Conservation (phyloP, 352 stramenopile genomes). For the Phytophthora europaea region DNA sequence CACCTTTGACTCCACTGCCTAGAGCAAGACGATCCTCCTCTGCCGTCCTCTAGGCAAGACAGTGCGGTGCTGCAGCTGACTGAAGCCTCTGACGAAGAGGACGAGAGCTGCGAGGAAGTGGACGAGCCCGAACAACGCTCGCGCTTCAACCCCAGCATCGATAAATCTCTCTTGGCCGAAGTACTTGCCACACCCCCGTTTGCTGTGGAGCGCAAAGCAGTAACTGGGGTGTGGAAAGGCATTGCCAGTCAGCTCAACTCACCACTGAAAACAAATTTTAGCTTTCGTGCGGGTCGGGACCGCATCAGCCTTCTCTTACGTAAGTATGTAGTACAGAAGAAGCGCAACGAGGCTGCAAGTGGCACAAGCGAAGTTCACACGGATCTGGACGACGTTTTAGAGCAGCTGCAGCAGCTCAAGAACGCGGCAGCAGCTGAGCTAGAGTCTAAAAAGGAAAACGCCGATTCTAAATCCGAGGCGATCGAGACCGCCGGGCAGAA, state of each 20-base stretch:
- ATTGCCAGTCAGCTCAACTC: background rate
- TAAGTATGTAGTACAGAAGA: background rate
- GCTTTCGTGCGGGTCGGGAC: background rate
- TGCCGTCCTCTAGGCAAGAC: background rate
- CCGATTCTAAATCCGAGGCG: background rate
- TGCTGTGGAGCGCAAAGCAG: background rate
- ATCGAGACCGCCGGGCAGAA: background rate
- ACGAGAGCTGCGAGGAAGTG: background rate
- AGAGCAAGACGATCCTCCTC: background rate
- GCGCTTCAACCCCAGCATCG: background rate
- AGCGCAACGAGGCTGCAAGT: too few relatives aligned
- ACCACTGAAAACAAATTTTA: background rate
- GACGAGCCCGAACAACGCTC: background rate
- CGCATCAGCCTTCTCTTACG: background rate
- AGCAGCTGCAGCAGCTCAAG: too few relatives aligned
- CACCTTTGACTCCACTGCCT: too few relatives aligned
- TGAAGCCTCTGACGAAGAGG: background rate
- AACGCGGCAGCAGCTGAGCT: background rate
- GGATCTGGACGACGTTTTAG: too few relatives aligned
- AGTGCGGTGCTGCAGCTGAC: background rate
- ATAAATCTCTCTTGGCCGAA: background rate
- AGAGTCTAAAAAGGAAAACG: background rate
- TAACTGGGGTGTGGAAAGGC: background rate
- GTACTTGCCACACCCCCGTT: background rate
- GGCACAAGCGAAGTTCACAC: too few relatives aligned